Conservation (phyloP, 768 basidiomycete species). For the Cyclocybe cylindracea region DNA sequence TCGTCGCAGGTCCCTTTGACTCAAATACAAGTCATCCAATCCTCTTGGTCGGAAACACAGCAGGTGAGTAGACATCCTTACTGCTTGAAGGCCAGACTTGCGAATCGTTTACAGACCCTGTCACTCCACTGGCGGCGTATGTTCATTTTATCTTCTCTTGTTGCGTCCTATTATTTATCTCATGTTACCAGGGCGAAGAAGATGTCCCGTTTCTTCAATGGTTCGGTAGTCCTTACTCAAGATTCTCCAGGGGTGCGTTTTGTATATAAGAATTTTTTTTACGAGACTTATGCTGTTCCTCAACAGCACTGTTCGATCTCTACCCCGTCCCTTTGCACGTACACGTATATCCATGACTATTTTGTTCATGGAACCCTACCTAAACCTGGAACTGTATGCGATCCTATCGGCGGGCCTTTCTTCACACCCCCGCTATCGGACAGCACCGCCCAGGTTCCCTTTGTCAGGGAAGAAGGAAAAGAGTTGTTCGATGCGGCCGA, state of each 20-base stretch:
- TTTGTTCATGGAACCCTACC: constrained; percentile 43
- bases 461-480: neutral
- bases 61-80: constrained; percentile 20
- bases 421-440: neutral
- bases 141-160: constrained; percentile 1
- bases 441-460: too few species aligned
- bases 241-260: constrained; percentile 14
- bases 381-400: constrained; percentile 38
- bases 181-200: constrained; percentile 36
- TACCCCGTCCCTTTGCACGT: constrained; percentile 36
- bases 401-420: constrained; percentile 27
- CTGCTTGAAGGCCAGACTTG: neutral
- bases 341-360: constrained; percentile 36
- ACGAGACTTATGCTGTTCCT: neutral
- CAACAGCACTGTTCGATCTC: constrained; percentile 34
- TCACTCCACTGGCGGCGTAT: constrained; percentile 28
- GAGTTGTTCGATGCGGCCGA: neutral
- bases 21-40: constrained; percentile 41
- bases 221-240: constrained; percentile 14
- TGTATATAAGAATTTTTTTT: neutral
- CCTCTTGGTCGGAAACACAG: constrained; percentile 41
- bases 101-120: constrained; percentile 22
- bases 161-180: neutral
- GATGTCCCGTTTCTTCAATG: constrained; percentile 19
- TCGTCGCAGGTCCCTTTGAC: constrained; percentile 31